phyloP scores from a whole-genome alignment of 2,329 filamentous ascomycete genomes.

The Penicillium hordei region DNA sequence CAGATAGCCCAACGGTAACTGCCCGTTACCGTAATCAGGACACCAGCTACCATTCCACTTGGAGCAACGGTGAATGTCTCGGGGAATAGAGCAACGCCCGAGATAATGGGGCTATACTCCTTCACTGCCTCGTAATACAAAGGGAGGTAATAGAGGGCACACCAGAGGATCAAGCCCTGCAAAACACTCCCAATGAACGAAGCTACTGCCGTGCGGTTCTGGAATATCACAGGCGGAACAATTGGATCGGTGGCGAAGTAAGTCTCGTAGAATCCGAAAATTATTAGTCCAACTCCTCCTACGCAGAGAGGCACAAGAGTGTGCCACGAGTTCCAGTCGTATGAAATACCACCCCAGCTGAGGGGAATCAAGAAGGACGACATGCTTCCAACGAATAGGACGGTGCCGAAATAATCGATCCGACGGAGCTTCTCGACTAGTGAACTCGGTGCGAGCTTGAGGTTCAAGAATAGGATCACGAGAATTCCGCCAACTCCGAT shows the following conservation, averaged over 20 bases:
- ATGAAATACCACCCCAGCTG: constrained; percentile 66
- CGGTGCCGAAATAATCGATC: constrained; percentile 64
- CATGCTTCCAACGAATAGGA: constrained; percentile 60
- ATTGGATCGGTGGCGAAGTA: constrained; percentile 53
- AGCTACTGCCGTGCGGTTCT: constrained; percentile 49
- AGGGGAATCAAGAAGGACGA: constrained; percentile 62
- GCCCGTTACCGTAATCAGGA: constrained; percentile 54
- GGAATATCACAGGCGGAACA: constrained; percentile 48
- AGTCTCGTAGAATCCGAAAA: constrained; percentile 57
- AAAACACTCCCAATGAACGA: constrained; percentile 56
- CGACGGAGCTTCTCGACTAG: constrained; percentile 51
- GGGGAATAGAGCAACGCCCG: constrained; percentile 59
- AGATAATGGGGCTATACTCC: constrained; percentile 53
- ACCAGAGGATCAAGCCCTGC: constrained; percentile 54
- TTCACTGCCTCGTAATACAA: constrained; percentile 49
- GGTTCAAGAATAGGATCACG: constrained; percentile 52
- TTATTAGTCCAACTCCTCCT: constrained; percentile 52
- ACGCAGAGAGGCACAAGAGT: constrained; percentile 63
- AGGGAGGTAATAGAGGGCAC: constrained; percentile 56
- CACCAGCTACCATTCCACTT: constrained; percentile 53
- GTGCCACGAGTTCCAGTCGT: constrained; percentile 62
- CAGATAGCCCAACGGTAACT: constrained; percentile 62
- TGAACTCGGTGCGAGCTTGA: constrained; percentile 50
- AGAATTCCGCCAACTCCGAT: constrained; percentile 30
- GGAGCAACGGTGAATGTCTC: constrained; percentile 65